phyloP scores from a whole-genome alignment of 1,284 basidiomycete species.

The Cryptococcus amylolentus region DNA sequence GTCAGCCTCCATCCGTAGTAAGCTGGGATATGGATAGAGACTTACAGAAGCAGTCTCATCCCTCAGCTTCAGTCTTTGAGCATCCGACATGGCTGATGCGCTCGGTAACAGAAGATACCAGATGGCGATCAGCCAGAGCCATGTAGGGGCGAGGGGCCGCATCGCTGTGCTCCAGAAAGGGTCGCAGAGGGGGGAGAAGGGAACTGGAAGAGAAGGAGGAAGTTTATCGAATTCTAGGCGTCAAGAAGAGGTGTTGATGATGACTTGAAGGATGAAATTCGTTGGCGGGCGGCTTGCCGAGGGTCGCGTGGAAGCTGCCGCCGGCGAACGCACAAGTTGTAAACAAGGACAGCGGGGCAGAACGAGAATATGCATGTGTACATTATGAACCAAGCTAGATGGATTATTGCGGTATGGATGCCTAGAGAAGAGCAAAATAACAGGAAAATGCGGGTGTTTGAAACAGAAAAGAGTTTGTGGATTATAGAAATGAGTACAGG shows the following conservation, averaged over 20 bases:
- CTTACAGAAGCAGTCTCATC: slow-evolving; percentile 11
- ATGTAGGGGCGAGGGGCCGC: not conserved
- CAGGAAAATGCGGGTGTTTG: too few relatives aligned
- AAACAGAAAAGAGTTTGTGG: too few relatives aligned
- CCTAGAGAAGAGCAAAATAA: too few relatives aligned
- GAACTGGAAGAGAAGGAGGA: not conserved
- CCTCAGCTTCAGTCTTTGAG: slow-evolving; percentile 4
- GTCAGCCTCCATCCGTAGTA: not conserved
- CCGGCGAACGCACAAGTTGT: too few relatives aligned
- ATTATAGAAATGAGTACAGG: too few relatives aligned
- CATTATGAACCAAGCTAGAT: too few relatives aligned
- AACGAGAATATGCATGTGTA: too few relatives aligned
- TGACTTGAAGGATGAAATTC: too few relatives aligned
- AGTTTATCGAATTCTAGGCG: not conserved
- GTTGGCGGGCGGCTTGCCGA: not conserved
- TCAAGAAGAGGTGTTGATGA: not conserved
- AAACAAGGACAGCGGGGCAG: too few relatives aligned
- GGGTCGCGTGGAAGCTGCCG: too few relatives aligned
- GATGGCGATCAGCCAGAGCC: not conserved
- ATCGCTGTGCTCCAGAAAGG: not conserved
- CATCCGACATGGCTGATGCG: slow-evolving; percentile 9
- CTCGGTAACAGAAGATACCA: too few relatives aligned
- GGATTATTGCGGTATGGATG: too few relatives aligned
- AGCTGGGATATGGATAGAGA: not conserved
- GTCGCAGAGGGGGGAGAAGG: not conserved